Base-by-base conservation (phyloP, 2,329 filamentous ascomycete species). In the Massarina eburnea region DNA sequence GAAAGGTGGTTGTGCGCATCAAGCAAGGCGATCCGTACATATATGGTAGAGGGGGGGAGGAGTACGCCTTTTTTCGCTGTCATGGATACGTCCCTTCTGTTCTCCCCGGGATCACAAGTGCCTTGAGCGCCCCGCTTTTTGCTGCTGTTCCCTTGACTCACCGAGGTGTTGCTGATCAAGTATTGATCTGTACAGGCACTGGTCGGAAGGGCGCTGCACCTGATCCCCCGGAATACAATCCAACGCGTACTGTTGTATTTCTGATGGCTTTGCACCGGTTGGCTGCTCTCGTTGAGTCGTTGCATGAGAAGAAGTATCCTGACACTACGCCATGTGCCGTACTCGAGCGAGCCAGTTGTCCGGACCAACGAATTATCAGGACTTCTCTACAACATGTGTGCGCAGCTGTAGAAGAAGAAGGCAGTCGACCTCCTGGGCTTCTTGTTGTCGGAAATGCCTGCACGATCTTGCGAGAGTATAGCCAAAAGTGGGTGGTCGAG, bases 11-110 rank as follows among this genome's bases (percentile, higher is more conserved):
- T 0, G 78, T 99, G 26, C 82, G 94, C 3, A 77, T 99, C 35
- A 99, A 99, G 74, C 94, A 99, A 68, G 94, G 94, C 36, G 94
- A 99, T 62, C 94, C 94, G 0, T 99, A 95, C 71, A 82, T 99
- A 30, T 99, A 97, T 71, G 94, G 94, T 30, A 85, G 94, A 30
- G 94, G 94, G 45, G 94, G 90, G 26, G 94, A 99, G 68, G 94
- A 99, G 69, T 89, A 90, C 30, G 81, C 83, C 22, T 96, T 88
- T 67, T 96, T 99, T 77, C 77, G 84, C 2, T 73, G 75, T 3
- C 79, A 86, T 38, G 90, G 91, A 1, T 85, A 86, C 46, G 79
- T 78, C 4, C 82, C 84, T 9, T 73, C 81, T 0, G 91, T 99
- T 0, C 76, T 99, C 2, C 94, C 94, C 0, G 94, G 94, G 1